Evolutionary conservation across 2,329 filamentous ascomycete genomes (phyloP), one percentile per base, ranked within the genome.

Genomic region (Penicillium sp.): DNA sequence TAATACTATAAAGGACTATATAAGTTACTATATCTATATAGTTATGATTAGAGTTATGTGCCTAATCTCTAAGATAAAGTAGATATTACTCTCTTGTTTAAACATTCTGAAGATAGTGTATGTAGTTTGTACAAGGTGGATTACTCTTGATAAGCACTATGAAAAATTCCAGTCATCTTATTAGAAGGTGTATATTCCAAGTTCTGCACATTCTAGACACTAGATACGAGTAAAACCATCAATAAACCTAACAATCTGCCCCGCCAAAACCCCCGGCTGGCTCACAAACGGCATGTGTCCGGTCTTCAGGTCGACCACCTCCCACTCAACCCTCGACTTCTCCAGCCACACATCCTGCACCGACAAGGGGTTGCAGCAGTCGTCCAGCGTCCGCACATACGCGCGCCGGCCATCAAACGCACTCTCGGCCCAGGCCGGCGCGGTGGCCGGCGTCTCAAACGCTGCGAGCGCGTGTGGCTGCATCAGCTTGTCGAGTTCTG

Each of bases 141-240:
- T n/a, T n/a, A n/a, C n/a, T n/a, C n/a, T n/a, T 5, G 21, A 24
- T 9, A 38, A 12, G 21, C 21, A 24, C 18, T n/a, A 48, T 12
- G 47, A 30, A 5, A 30, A 5, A 30, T 30, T 30, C 26, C 28
- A 33, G 28, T 12, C 16, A 16, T 46, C 42, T 33, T 47, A 40
- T 68, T 87, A 87, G 53, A 81, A 68, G 40, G 14, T 30, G 24
- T 47, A 12, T 47, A 47, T 47, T 26, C 45, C 46, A 30, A 18
- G 12, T 47, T 30, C 46, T 47, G 24, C 3, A 30, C 12, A 2
- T 23, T 28, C 9, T 47, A 12, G 23, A 47, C 8, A 47, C 5
- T 47, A 18, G 12, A 28, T 28, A 26, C 20, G 21, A 47, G 30
- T 30, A 47, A 47, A 47, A 1, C 46, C 46, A 47, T 47, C 24